These are phyloP conservation scores for Coniochaeta sp. DNA, from an alignment of 2,329 filamentous ascomycete genomes.

Conservation along the genomic window DNA sequence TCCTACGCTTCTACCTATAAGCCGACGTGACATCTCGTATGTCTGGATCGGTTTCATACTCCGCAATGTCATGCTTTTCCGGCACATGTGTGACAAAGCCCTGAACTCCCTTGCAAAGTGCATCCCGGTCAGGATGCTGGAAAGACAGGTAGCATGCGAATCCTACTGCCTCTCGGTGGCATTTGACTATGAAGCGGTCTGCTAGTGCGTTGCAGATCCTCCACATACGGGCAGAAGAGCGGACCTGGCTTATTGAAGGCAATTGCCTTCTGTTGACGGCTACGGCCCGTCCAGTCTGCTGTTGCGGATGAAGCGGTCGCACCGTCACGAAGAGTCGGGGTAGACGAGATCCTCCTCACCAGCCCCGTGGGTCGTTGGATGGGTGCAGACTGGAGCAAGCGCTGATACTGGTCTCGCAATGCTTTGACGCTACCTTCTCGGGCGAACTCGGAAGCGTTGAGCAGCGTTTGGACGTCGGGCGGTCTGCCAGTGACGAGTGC, in stretches of 20 bases:
- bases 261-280: neutral
- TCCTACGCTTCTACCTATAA: neutral
- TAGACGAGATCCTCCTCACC: slow-evolving; percentile 14
- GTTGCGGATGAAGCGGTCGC: neutral
- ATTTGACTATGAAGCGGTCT: slow-evolving; percentile 22
- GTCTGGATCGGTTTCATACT: slow-evolving; percentile 18
- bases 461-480: slow-evolving; percentile 22
- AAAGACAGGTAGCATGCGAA: slow-evolving; percentile 26
- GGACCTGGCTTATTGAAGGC: slow-evolving; percentile 10
- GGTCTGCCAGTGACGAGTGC: slow-evolving; percentile 22
- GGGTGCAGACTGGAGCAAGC: slow-evolving; percentile 15
- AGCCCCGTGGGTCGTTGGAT: slow-evolving; percentile 8
- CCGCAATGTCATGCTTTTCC: slow-evolving; percentile 14
- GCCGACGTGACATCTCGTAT: slow-evolving; percentile 12
- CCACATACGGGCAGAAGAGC: slow-evolving; percentile 25
- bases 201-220: slow-evolving; percentile 21
- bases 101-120: slow-evolving; percentile 20
- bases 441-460: slow-evolving; percentile 25
- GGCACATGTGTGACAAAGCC: slow-evolving; percentile 24
- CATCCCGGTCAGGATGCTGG: slow-evolving; percentile 17
- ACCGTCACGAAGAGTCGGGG: slow-evolving; percentile 11
- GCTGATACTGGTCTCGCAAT: slow-evolving; percentile 25
- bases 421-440: slow-evolving; percentile 26
- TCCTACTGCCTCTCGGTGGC: slow-evolving; percentile 23
- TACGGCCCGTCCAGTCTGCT: neutral